Conservation (phyloP, 352 stramenopile species). For the Globisporangium carolinianum region DNA sequence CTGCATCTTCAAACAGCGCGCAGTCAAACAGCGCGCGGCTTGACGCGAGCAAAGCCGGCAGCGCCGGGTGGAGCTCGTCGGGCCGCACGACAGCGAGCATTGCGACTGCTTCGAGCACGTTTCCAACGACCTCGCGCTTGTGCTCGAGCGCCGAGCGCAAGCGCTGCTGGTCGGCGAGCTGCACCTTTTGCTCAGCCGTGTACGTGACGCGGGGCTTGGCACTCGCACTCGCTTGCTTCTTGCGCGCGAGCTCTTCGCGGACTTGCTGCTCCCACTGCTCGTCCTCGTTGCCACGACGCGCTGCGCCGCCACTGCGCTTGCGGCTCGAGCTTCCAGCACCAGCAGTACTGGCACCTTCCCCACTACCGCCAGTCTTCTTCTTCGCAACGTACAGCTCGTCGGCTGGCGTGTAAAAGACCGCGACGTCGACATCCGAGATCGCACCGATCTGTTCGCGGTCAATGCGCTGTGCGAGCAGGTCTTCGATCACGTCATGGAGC, state of each 20-base stretch:
- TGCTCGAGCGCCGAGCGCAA: conserved; percentile 40
- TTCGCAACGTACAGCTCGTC: conserved; percentile 73
- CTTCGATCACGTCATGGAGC: conserved; percentile 62
- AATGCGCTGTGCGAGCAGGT: conserved; percentile 46
- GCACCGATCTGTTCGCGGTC: conserved; percentile 35
- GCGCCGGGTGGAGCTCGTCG: conserved; percentile 65
- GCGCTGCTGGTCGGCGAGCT: conserved; percentile 53
- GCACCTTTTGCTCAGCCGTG: conserved; percentile 46
- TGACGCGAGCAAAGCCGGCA: conserved; percentile 58
- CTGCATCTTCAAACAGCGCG: conserved; percentile 42
- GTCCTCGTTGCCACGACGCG: conserved; percentile 60
- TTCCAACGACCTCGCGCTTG: conserved; percentile 30
- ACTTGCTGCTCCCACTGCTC: conserved; percentile 83
- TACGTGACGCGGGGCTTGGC: conserved; percentile 24
- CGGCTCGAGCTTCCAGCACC: conserved; percentile 4
- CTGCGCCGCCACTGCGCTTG: conserved; percentile 20
- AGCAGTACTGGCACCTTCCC: conserved; percentile 10
- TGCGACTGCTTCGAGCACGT: conserved; percentile 51
- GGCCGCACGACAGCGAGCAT: conserved; percentile 49
- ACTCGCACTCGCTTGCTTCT: conserved; percentile 40
- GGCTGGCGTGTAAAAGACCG: conserved; percentile 53
- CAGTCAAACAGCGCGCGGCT: conserved; percentile 48
- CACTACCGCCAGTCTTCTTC: conserved; percentile 23
- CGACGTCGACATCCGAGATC: conserved; percentile 54
- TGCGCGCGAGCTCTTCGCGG: conserved; percentile 67